Evolutionary conservation across 2,329 filamentous ascomycete species (phyloP).

Genomic region (Epichloe sylvatica): DNA sequence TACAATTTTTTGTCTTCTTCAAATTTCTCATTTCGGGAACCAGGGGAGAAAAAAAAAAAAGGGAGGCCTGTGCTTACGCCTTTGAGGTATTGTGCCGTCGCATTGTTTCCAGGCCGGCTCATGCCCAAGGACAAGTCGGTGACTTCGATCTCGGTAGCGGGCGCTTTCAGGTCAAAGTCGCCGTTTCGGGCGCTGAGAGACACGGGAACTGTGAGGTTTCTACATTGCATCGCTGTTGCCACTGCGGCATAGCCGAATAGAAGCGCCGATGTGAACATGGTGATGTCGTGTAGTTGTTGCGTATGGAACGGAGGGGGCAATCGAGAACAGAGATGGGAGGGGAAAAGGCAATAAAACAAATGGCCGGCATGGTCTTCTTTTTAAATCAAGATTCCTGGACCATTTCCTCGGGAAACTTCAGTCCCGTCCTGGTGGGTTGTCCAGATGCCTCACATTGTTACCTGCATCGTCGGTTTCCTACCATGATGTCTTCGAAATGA

Average conservation of each 20-base stretch:
- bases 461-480: neutral
- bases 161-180: conserved; percentile 34
- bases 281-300: neutral
- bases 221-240: conserved; percentile 24
- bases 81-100: conserved; percentile 27
- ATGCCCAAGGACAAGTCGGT: conserved; percentile 39
- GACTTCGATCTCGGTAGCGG: conserved; percentile 40
- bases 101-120: conserved; percentile 36
- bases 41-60: neutral
- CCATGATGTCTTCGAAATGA: conserved; percentile 1
- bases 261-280: conserved; percentile 12
- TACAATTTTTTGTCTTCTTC: too few relatives aligned
- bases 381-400: neutral
- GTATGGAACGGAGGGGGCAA: too few relatives aligned
- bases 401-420: neutral
- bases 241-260: conserved; percentile 14
- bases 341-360: neutral
- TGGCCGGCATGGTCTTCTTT: neutral
- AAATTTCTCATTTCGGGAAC: too few relatives aligned
- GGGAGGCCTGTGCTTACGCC: conserved; percentile 19
- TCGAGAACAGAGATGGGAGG: neutral
- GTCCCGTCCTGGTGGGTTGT: neutral
- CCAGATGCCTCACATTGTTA: neutral
- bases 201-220: conserved; percentile 42
- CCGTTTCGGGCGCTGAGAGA: conserved; percentile 39